Evolutionary conservation across 495 filamentous ascomycete species (phyloP), one percentile per base, ranked within the genome.

Genomic region (Geoglossum glabrum): DNA sequence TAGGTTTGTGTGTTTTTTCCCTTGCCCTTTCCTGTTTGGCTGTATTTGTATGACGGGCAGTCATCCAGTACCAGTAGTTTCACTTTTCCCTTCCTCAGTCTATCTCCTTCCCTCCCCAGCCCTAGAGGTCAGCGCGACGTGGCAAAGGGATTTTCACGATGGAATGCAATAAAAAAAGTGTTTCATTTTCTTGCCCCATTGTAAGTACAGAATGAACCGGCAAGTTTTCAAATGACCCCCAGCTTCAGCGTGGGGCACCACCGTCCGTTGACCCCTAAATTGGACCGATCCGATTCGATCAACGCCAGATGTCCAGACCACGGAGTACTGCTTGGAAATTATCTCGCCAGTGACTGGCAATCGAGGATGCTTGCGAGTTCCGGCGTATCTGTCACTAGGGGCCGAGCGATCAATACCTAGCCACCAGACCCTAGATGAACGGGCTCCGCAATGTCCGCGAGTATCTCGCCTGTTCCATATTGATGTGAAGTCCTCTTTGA

Each of bases 201-300:
- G 49, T 52, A 52, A 52, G 49, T 52, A 52, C 23, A 52, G 19
- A 52, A 52, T 52, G 49, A 28, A 30, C 28, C 28, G 49, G 49
- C 25, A 27, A 30, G 25, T 11, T 30, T 52, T 31, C 23, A 31
- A 21, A 52, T 52, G 23, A 28, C 49, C 11, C 49, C 11, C 49
- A 19, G 11, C 15, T 45, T 21, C n/a, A 19, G 3, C 40, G n/a
- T 45, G 40, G 17, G 36, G 31, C 31, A 11, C 31, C 31, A 5
- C 31, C 31, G 11, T 11, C 40, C n/a, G 3, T 45, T 21, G 40
- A 45, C 10, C 4, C 11, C 31, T n/a, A 34, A 34, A 34, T 34
- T 3, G 40, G 40, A 7, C 1, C 23, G 36, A 2, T 45, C 40
- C 13, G 10, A 19, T 5, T 3, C 40, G 5, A 40, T 40, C 36